phyloP scores from a whole-genome alignment of 192 early-diverging fungal species.

The Umbelopsis isabellina region DNA sequence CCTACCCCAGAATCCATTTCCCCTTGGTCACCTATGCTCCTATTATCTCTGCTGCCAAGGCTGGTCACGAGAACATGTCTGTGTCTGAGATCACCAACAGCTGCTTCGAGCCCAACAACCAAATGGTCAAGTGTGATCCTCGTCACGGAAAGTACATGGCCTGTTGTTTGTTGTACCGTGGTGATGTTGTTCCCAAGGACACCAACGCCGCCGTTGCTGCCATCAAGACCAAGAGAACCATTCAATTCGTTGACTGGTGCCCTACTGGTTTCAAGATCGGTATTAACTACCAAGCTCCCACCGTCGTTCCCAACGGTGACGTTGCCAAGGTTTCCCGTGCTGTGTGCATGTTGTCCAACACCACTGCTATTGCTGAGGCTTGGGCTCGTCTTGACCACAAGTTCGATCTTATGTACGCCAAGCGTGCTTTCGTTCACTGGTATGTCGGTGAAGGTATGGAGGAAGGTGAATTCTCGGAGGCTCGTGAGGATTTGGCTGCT shows the following conservation, averaged over 20 bases:
- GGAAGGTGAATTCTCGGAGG: conserved; percentile 99
- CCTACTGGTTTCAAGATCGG: conserved; percentile 99
- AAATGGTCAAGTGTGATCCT: conserved; percentile 99
- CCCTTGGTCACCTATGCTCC: conserved; percentile 97
- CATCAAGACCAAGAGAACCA: conserved; percentile 95
- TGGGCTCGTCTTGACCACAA: conserved; percentile 99
- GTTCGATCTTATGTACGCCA: conserved; percentile 99
- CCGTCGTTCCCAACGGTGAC: conserved; percentile 90
- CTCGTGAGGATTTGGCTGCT: conserved; percentile 99
- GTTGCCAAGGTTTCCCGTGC: conserved; percentile 96
- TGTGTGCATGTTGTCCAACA: conserved; percentile 98
- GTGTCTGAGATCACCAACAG: conserved; percentile 90
- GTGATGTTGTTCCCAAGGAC: conserved; percentile 99
- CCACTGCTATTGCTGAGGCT: conserved; percentile 98
- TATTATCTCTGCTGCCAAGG: conserved; percentile 93
- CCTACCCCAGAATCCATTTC: conserved; percentile 99
- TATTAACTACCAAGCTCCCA: conserved; percentile 94
- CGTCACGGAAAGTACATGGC: conserved; percentile 99
- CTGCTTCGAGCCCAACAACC: conserved; percentile 97
- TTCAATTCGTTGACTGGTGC: conserved; percentile 99
- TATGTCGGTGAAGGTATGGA: conserved; percentile 99
- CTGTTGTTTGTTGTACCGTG: conserved; percentile 98
- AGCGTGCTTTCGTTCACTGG: conserved; percentile 99
- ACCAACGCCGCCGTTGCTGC: conserved; percentile 87
- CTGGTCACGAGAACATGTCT: conserved; percentile 94